Base-by-base conservation (phyloP, 805 yeast species). In the Cyberlindnera mrakii region DNA sequence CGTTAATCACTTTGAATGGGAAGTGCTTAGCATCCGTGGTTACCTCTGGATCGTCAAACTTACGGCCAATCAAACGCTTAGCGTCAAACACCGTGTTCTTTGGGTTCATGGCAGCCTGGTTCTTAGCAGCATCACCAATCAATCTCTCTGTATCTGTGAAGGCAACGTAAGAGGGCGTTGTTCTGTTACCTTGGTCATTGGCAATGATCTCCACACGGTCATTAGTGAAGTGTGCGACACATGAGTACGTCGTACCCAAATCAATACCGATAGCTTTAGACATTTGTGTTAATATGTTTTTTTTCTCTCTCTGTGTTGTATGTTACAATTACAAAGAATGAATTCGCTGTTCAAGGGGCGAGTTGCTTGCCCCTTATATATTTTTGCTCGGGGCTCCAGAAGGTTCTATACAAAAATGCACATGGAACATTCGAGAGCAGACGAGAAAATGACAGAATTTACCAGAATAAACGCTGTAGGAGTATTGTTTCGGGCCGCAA, bases 171-270 rank as follows among this genome's bases (percentile, higher is more conserved):
- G 97, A 89, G 31, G 97, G 97, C 16, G 97, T 90, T 50, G 96
- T 91, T 76, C 97, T 85, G 78, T 91, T 90, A 75, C 98, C 98
- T 74, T 91, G 97, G 68, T 90, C 96, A 64, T 90, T 90, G 59
- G 97, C 96, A 60, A 90, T 80, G 62, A 90, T 90, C 63, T 91
- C 97, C 47, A 90, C 97, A 59, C 95, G 75, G 63, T 86, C 95
- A 58, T 85, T 84, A 40, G 82, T 66, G 66, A 77, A 80, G 67
- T 78, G 89, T 60, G 96, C 98, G 49, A 91, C 98, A 80, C 97
- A 90, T 11, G 96, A 90, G 78, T 90, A 90, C 6, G 98, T 90
- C 52, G 98, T 90, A 65, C 97, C 96, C 74, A 89, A 83, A 77
- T 88, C 96, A 70, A 88, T 88, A 71, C 96, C 89, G 57, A 80